Evolutionary conservation across 164 flowering plant genomes (phyloP), one percentile per base, ranked within the genome.

Genomic region (Litsea cubeba): DNA sequence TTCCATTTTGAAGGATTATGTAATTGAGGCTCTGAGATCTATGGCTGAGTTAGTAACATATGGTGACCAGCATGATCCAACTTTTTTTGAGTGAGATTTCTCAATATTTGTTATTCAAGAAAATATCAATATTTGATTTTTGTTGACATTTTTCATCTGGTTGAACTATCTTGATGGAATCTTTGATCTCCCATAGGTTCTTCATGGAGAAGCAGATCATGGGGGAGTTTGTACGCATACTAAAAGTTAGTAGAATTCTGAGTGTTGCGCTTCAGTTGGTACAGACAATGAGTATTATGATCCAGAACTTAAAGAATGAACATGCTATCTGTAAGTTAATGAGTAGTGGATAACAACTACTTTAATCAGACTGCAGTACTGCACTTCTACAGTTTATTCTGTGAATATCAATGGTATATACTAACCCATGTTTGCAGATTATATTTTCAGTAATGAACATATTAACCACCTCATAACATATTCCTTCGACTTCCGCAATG

Each of bases 151-250:
- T 32, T 17, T 6, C 1, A 2, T 30, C 46, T 32, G 20, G 10
- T 66, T 66, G 46, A 28, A 66, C 46, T 1, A 14, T 28, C 50
- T 28, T 66, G 69, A 66, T 66, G 17, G 69, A 11, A 50, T 70
- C 62, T 14, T 77, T 65, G 46, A 23, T 71, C 22, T 71, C 71
- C 30, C 79, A 70, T 83, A 96, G 99, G 75, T 88, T 83, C 82
- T 96, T 96, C 77, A 96, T 96, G 99, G 99, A 96, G 89, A 94
- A 88, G 82, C 98, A 96, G 83, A 89, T 96, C 75, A 86, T 94
- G 97, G 97, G 88, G 62, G 98, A 91, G 79, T 92, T 94, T 84
- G 88, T 85, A 65, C 97, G 98, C 54, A 80, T 96, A 70, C 76
- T 96, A 72, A 91, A 82, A 76, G 79, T 87, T 70, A 89, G 97